These are phyloP conservation scores for Metschnikowia shivogae DNA, from an alignment of 805 yeast species.

Conservation along the genomic window DNA sequence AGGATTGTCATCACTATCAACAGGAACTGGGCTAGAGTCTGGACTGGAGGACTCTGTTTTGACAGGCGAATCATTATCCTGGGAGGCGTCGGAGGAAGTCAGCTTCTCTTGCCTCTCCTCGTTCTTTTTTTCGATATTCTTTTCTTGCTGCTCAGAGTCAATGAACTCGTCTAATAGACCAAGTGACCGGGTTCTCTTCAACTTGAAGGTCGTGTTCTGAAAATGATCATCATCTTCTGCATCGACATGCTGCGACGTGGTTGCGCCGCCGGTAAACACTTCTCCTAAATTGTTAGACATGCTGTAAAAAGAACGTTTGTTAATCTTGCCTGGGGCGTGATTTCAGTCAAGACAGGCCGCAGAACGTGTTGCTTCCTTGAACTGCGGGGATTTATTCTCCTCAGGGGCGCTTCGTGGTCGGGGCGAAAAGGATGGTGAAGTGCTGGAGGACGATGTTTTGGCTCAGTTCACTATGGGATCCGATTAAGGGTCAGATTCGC, in stretches of 20 bases:
- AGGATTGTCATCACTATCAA: slow-evolving; percentile 11
- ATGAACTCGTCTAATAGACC: slow-evolving; percentile 73
- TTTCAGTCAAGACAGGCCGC: not conserved
- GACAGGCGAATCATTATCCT: not conserved
- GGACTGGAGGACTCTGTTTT: slow-evolving; percentile 2
- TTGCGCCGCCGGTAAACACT: slow-evolving; percentile 53
- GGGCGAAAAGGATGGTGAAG: not conserved
- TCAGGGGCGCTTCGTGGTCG: not conserved
- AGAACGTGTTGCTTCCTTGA: not conserved
- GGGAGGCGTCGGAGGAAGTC: not conserved
- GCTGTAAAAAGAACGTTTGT: not conserved
- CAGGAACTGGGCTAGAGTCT: not conserved
- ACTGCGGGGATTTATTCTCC: not conserved
- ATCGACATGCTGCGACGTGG: slow-evolving; percentile 62
- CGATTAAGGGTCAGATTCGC: not conserved
- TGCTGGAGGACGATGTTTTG: not conserved
- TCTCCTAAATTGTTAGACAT: slow-evolving; percentile 18
- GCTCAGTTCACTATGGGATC: not conserved
- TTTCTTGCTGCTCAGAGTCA: slow-evolving; percentile 33
- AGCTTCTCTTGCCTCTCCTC: slow-evolving; percentile 9
- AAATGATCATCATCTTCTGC: slow-evolving; percentile 71
- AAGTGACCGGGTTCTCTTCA: slow-evolving; percentile 78
- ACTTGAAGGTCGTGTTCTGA: slow-evolving; percentile 61
- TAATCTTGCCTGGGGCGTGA: not conserved
- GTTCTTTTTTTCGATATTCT: slow-evolving; percentile 12